Base-by-base conservation (phyloP, 164 flowering plant genomes). In the Berberis vulgaris region DNA sequence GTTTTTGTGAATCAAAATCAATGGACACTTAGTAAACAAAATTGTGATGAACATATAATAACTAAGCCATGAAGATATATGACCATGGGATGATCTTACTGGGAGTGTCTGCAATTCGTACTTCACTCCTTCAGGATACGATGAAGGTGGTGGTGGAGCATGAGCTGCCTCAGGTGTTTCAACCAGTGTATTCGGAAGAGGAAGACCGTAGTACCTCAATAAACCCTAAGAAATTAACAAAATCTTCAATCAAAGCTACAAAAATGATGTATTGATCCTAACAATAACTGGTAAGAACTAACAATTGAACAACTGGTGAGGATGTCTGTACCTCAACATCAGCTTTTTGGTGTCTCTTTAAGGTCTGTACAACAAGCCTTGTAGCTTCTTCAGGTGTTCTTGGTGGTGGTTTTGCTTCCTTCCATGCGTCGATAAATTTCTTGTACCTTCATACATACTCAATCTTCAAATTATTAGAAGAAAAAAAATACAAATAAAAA, bases 291-390 rank as follows among this genome's bases (percentile, higher is more conserved):
- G 11, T 10, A 26, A 41, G 43, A n/a, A n/a, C n/a, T n/a, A n/a
- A n/a, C n/a, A n/a, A n/a, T n/a, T n/a, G n/a, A n/a, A n/a, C n/a
- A n/a, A n/a, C 12, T 54, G 40, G 40, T 54, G 42, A 9, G 57
- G 5, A 13, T 54, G n/a, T n/a, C n/a, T n/a, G 12, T 72, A 91
- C 98, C 98, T 89, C 83, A 49, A 91, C 90, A 81, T 89, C 98
- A 41, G 81, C 84, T 59, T 81, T 84, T 43, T 79, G 77, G 71
- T 89, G 87, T 49, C 81, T 72, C 74, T 84, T 86, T 62, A 92
- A 67, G 53, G 96, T 82, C 69, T 52, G 67, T 38, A 83, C 71
- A 3, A 89, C 77, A 70, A 92, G 86, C 77, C 84, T 81, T 39
- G 96, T 55, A 49, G 96, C 89, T 65, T 86, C 94, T 68, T 88